Percentiles rank a stretch among this genome's conserved stretches.
These are phyloP conservation scores for Penicillium sp. DNA, from an alignment of 2,329 filamentous ascomycete genomes.

Conservation along the genomic window DNA sequence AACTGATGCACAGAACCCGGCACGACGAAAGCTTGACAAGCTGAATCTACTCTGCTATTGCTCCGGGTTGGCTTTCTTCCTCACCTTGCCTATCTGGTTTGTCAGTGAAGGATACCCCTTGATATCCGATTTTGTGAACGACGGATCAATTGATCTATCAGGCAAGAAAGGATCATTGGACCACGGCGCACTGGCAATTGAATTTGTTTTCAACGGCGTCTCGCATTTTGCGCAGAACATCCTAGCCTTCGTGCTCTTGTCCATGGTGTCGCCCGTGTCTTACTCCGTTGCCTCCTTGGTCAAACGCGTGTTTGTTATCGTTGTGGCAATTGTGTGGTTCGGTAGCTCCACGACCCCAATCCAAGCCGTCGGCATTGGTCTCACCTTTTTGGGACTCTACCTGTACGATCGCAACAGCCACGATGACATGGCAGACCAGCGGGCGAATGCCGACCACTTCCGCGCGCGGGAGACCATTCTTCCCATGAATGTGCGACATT, in stretches of 20 bases:
- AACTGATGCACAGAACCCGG: constrained; percentile 66
- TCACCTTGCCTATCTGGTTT: constrained; percentile 91
- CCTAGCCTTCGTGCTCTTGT: constrained; percentile 87
- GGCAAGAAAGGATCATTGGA: constrained; percentile 75
- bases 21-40: constrained; percentile 85
- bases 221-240: constrained; percentile 98
- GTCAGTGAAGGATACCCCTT: constrained; percentile 84
- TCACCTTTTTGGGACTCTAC: constrained; percentile 92
- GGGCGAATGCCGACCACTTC: constrained; percentile 67
- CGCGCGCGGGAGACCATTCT: constrained; percentile 68
- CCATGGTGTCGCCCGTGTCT: constrained; percentile 92
- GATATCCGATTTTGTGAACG: constrained; percentile 75
- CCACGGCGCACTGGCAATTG: constrained; percentile 67
- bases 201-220: constrained; percentile 95
- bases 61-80: constrained; percentile 86
- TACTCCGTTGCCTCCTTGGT: constrained; percentile 96
- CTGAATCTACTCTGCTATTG: constrained; percentile 96
- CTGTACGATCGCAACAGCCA: constrained; percentile 93
- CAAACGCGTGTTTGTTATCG: constrained; percentile 96
- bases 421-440: constrained; percentile 83
- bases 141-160: constrained; percentile 77
- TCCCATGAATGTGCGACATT: constrained; percentile 59
- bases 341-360: constrained; percentile 81
- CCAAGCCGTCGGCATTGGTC: constrained; percentile 80
- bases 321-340: constrained; percentile 96